Percentiles rank a stretch among this genome's conserved stretches.
phyloP scores from a whole-genome alignment of 2,329 filamentous ascomycete species.

The Clonostachys rosea region DNA sequence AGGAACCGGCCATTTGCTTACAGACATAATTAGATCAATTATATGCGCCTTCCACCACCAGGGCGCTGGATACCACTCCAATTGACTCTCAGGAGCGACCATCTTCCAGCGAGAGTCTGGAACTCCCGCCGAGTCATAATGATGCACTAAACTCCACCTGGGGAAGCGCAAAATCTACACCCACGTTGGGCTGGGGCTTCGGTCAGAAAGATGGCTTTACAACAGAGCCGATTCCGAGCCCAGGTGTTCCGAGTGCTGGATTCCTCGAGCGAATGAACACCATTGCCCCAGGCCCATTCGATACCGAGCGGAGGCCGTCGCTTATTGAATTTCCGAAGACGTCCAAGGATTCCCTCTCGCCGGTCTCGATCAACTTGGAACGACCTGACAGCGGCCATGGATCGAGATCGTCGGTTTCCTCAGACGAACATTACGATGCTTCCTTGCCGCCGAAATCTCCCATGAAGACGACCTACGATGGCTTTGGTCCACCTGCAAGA shows the following conservation, averaged over 20 bases:
- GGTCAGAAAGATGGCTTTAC: conserved; percentile 28
- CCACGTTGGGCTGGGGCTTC: conserved; percentile 22
- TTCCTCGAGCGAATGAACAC: conserved; percentile 60
- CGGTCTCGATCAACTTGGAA: conserved; percentile 8
- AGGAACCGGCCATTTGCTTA: not conserved
- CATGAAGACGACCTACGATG: conserved; percentile 51
- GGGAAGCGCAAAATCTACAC: conserved; percentile 19
- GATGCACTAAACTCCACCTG: conserved; percentile 59
- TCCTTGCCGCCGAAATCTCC: conserved; percentile 27
- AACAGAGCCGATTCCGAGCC: conserved; percentile 42
- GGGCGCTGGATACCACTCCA: no score
- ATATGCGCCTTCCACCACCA: conserved; percentile 15
- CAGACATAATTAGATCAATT: conserved; percentile 14
- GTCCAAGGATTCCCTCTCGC: conserved; percentile 6
- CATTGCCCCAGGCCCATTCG: conserved; percentile 64
- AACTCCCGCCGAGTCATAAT: no score
- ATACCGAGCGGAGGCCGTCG: conserved; percentile 33
- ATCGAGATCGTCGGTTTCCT: conserved; percentile 8
- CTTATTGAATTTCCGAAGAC: conserved; percentile 4
- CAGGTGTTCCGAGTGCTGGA: conserved; percentile 17
- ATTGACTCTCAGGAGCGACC: no score
- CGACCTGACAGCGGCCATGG: conserved; percentile 7
- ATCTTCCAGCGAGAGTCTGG: no score
- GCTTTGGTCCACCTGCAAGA: conserved; percentile 45
- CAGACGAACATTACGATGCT: conserved; percentile 18